Percentiles rank a stretch among this genome's conserved stretches.
Evolutionary conservation across 2,329 filamentous ascomycete species (phyloP).

Genomic region (Pseudocercospora crystallina): DNA sequence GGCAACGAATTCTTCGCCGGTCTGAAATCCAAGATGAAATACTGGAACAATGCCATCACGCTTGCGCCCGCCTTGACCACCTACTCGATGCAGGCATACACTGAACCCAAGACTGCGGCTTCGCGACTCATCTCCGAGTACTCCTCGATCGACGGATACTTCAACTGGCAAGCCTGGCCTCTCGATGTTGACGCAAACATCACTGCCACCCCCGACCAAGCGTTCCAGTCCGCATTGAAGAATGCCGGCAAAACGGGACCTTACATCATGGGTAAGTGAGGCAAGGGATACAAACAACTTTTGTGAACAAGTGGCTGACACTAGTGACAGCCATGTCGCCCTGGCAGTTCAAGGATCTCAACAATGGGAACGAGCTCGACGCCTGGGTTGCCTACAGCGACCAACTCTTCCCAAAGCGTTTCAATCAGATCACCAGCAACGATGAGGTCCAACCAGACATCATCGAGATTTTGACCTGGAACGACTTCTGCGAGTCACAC

Average conservation of each 20-base stretch:
- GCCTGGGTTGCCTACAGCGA: conserved; percentile 40
- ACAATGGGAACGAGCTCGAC: conserved; percentile 36
- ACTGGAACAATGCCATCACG: conserved; percentile 32
- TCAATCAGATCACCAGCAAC: conserved; percentile 28
- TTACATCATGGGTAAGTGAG: conserved; percentile 40
- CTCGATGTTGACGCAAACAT: conserved; percentile 34
- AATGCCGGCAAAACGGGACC: conserved; percentile 37
- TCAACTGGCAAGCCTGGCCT: conserved; percentile 44
- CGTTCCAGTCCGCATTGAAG: conserved; percentile 37
- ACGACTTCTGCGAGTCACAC: conserved; percentile 42
- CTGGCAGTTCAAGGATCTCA: conserved; percentile 42
- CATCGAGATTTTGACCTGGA: conserved; percentile 42
- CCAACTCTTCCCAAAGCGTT: conserved; percentile 38
- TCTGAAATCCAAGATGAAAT: conserved; percentile 35
- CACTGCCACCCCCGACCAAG: conserved; percentile 33
- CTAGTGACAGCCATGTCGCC: conserved; percentile 36
- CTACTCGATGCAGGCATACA: conserved; percentile 35
- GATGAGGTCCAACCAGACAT: conserved; percentile 38
- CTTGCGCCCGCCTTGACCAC: conserved; percentile 37
- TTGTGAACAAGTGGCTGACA: conserved; percentile 27
- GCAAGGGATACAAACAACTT: conserved; percentile 19
- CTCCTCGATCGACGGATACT: conserved; percentile 38
- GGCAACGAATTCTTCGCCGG: conserved; percentile 39
- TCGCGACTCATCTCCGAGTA: conserved; percentile 34
- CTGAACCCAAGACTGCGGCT: conserved; percentile 24